Percentiles rank a stretch among this genome's conserved stretches.
Conservation (phyloP, 2,329 filamentous ascomycete genomes). For the Trichoderma afroharzianum region DNA sequence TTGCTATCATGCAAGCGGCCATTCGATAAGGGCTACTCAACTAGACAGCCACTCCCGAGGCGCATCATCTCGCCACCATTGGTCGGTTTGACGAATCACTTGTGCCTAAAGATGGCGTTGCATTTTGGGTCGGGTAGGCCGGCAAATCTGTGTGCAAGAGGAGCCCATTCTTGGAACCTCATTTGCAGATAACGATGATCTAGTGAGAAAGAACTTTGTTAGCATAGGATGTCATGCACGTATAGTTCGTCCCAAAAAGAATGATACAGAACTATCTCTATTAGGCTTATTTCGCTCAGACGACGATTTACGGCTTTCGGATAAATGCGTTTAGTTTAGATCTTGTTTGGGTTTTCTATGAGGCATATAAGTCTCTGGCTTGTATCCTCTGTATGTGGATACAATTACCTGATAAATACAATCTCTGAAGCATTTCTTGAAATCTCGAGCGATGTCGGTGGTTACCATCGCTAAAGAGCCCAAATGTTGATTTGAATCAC, state of each 20-base stretch:
- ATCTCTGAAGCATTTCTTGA: background rate
- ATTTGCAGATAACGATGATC: background rate
- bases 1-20: background rate
- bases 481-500: background rate
- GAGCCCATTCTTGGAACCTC: background rate
- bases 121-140: background rate
- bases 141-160: background rate
- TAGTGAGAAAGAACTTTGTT: background rate
- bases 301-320: background rate
- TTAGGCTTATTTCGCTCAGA: background rate
- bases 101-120: background rate
- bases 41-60: background rate
- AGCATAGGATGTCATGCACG: background rate
- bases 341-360: background rate
- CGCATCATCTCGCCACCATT: background rate
- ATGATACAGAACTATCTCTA: background rate
- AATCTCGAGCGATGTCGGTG: background rate
- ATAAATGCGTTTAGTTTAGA: background rate
- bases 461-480: background rate
- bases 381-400: background rate
- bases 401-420: background rate
- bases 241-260: background rate
- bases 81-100: background rate
- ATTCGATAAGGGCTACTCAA: background rate
- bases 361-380: background rate